phyloP scores from a whole-genome alignment of 805 yeast species.

The Candida morakotiae region DNA sequence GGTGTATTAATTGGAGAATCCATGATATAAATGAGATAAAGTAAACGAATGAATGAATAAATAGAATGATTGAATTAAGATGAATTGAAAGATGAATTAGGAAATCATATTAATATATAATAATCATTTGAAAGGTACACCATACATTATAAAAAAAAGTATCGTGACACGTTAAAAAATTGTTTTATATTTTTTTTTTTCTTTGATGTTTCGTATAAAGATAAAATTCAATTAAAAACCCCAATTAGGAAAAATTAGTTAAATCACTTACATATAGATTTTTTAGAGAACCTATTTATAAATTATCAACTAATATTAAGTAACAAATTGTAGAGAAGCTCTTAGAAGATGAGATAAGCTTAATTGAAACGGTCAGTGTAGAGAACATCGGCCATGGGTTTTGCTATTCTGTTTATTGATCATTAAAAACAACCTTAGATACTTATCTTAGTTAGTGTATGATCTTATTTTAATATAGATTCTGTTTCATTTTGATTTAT shows the following conservation, averaged over 20 bases:
- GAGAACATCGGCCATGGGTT: too few relatives aligned
- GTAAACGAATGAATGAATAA: not conserved
- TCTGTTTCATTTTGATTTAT: too few relatives aligned
- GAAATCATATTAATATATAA: not conserved
- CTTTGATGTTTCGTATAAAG: not conserved
- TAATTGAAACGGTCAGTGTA: too few relatives aligned
- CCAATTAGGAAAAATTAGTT: conserved; percentile 10
- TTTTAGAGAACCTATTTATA: too few relatives aligned
- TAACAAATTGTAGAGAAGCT: too few relatives aligned
- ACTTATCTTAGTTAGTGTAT: too few relatives aligned
- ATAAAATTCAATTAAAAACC: conserved; percentile 1
- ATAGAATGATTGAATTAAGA: not conserved
- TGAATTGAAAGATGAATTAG: not conserved
- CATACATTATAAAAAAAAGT: too few relatives aligned
- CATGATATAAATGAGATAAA: not conserved
- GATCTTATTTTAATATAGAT: too few relatives aligned
- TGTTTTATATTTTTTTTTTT: not conserved
- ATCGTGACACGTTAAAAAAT: conserved; percentile 1
- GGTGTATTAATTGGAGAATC: conserved; percentile 12
- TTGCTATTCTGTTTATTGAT: too few relatives aligned
- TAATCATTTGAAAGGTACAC: not conserved
- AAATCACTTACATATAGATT: not conserved
- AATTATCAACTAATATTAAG: too few relatives aligned
- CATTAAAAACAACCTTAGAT: too few relatives aligned
- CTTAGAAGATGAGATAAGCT: too few relatives aligned